Percentiles rank a stretch among this genome's conserved stretches.
Evolutionary conservation across 768 basidiomycete species (phyloP).

Genomic region (Mycena kentingensis): DNA sequence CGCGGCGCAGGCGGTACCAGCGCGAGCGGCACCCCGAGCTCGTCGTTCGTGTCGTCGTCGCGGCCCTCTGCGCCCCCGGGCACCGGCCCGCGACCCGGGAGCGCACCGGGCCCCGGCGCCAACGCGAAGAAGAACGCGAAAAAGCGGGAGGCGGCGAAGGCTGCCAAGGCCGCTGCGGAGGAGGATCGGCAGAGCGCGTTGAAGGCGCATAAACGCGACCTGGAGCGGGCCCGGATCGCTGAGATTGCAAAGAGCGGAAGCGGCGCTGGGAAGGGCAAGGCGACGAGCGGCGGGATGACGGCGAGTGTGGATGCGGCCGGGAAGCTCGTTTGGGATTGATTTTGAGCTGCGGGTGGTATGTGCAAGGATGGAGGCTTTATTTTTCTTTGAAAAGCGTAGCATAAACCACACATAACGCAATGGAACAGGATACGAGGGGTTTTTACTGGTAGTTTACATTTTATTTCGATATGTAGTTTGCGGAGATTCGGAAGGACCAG

Average conservation of each 20-base stretch:
- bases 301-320: constrained; percentile 58
- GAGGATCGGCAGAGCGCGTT: constrained; percentile 49
- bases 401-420: too few relatives aligned
- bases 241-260: constrained; percentile 43
- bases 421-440: too few relatives aligned
- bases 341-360: background rate
- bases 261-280: constrained; percentile 31
- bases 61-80: background rate
- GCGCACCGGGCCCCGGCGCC: constrained; percentile 17
- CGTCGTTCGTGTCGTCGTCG: background rate
- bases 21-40: constrained; percentile 9
- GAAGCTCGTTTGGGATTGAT: constrained; percentile 60
- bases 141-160: constrained; percentile 58
- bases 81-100: background rate
- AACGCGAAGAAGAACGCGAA: constrained; percentile 51
- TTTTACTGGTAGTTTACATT: background rate
- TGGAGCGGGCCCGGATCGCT: constrained; percentile 55
- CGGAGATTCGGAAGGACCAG: too few relatives aligned
- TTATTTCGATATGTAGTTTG: too few relatives aligned
- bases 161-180: constrained; percentile 58
- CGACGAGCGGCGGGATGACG: constrained; percentile 62
- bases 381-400: background rate
- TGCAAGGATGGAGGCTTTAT: too few relatives aligned
- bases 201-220: constrained; percentile 54
- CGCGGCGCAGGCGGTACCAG: constrained; percentile 31